Evolutionary conservation across 208 protist genomes (phyloP).

Genomic region (Leptomonas pyrrhocoris): DNA sequence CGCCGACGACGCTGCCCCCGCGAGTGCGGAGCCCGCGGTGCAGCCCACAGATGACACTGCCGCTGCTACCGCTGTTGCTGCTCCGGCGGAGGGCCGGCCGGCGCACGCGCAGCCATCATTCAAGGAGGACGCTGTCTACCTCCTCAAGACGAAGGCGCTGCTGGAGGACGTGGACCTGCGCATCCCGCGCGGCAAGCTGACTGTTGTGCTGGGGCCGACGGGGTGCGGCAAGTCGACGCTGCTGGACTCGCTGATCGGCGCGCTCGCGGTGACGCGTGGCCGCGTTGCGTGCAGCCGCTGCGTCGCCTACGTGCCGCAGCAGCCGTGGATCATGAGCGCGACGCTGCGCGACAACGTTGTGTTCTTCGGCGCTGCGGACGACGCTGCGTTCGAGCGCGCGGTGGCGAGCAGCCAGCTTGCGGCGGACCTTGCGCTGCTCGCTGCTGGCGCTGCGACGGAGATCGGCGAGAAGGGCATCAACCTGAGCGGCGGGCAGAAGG

Average conservation of each 20-base stretch:
- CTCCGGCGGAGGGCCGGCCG: neutral
- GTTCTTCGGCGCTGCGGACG: slow-evolving; percentile 75
- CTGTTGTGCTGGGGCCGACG: slow-evolving; percentile 50
- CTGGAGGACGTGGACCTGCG: slow-evolving; percentile 45
- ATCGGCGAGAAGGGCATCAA: slow-evolving; percentile 85
- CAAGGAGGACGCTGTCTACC: neutral
- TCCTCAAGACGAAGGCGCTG: slow-evolving; percentile 16
- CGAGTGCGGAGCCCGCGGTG: neutral
- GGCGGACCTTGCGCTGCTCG: slow-evolving; percentile 80
- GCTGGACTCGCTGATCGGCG: slow-evolving; percentile 50
- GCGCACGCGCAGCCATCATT: neutral
- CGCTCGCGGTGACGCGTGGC: slow-evolving; percentile 43
- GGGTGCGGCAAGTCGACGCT: slow-evolving; percentile 63
- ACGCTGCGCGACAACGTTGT: slow-evolving; percentile 93
- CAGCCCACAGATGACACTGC: neutral
- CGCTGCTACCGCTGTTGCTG: neutral
- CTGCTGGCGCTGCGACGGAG: slow-evolving; percentile 84
- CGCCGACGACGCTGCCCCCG: neutral
- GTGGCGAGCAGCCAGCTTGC: slow-evolving; percentile 73
- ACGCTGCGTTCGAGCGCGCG: slow-evolving; percentile 45
- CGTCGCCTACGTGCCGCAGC: slow-evolving; percentile 90
- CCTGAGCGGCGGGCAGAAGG: no score
- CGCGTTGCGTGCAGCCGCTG: slow-evolving; percentile 19
- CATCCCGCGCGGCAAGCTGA: slow-evolving; percentile 32
- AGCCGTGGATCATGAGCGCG: slow-evolving; percentile 90